Base-by-base conservation (phyloP, 768 basidiomycete genomes). In the Suillus hirtellus region DNA sequence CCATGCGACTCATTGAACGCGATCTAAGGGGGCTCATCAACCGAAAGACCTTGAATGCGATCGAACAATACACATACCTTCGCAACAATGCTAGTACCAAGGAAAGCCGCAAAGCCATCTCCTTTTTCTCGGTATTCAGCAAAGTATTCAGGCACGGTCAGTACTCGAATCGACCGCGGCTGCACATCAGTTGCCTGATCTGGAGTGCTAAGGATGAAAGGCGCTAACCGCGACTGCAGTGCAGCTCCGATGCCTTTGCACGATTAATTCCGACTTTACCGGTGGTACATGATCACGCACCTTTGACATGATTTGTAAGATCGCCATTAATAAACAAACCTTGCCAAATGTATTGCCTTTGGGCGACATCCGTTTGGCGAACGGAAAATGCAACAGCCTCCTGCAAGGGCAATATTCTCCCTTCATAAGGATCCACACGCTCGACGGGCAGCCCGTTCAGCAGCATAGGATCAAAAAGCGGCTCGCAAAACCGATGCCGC, bases 401-500 rank as follows among this genome's bases (percentile, higher is more conserved):
- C 66, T 90, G 91, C 62, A 94, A 70, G 3, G 90, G 77, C 63
- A 83, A 65, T 7, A 64, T 63, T 53, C 60, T 60, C 31, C 72
- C 65, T 58, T 66, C 65, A 34, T 63, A 27, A 60, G 50, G 62
- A 3, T 73, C 70, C 42, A 68, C 74, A 46, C 75, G 74, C 19
- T 67, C 67, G 43, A 65, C 67, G 53, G 67, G 61, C 6, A 83
- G 61, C 21, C 76, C 76, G 1, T 77, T 75, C 63, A 93, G 74
- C 47, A 93, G 69, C 4, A 74, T 78, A 2, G 89, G 89, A 70
- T 94, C 89, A 66, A 94, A 95, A 34, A 97, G 80, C 7, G 94
- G 93, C 73, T 96, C 95, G 72, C 92, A 94, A 76, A 95, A 92
- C 46, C 92, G 82, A 79, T 97, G 94, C 42, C 95, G 83, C 71